These are phyloP conservation scores for Linnemannia hyalina DNA, from an alignment of 192 early-diverging fungal species.

Conservation along the genomic window DNA sequence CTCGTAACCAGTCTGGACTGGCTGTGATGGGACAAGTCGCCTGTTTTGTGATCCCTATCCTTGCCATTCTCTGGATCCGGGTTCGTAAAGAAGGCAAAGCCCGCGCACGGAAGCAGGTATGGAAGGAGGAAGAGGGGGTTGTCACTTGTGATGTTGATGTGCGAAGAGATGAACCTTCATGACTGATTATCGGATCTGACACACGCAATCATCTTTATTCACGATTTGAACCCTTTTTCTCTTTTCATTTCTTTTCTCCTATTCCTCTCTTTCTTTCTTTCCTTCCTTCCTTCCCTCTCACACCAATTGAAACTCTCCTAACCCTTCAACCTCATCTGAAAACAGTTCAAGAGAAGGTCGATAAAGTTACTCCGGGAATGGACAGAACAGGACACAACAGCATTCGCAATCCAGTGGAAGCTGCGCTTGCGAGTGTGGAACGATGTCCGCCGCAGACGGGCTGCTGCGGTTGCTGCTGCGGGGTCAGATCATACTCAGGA, in stretches of 20 bases:
- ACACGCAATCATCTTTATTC: background rate
- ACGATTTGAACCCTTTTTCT: background rate
- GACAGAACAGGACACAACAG: conserved; percentile 32
- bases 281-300: background rate
- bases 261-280: background rate
- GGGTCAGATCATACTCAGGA: background rate
- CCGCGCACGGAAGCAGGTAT: conserved; percentile 40
- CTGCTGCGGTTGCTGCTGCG: background rate
- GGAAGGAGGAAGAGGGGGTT: background rate
- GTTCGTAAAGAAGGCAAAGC: conserved; percentile 37
- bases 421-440: conserved; percentile 31
- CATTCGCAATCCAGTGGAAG: conserved; percentile 55
- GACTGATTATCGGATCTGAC: background rate
- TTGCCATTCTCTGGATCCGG: conserved; percentile 47
- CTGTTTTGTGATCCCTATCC: conserved; percentile 43
- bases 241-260: background rate
- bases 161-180: background rate
- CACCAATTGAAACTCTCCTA: too few relatives aligned
- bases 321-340: too few relatives aligned
- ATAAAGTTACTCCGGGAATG: conserved; percentile 44
- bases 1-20: background rate
- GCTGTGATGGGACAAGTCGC: conserved; percentile 39
- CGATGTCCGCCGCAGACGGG: background rate
- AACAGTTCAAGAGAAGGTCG: conserved; percentile 43
- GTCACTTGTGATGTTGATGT: background rate